Evolutionary conservation across 1,139 yeast genomes (phyloP).

Genomic region (Hyphopichia khmerensis): DNA sequence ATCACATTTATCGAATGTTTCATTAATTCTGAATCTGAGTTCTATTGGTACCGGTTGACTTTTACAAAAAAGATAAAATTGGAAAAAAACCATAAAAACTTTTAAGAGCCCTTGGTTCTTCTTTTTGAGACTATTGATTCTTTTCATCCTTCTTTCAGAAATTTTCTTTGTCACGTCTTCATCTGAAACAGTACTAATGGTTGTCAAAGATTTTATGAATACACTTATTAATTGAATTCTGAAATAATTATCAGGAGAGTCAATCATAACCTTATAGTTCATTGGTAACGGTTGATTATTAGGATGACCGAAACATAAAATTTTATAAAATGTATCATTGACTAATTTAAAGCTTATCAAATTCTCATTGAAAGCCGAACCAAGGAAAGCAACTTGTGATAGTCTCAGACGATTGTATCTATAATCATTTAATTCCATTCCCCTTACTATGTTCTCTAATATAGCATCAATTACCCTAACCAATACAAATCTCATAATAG

Average conservation of each 20-base stretch:
- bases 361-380: slow-evolving; percentile 52
- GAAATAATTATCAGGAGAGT: slow-evolving; percentile 69
- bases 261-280: slow-evolving; percentile 37
- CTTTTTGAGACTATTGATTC: slow-evolving; percentile 4
- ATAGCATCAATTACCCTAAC: slow-evolving; percentile 60
- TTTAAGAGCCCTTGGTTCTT: slow-evolving; percentile 28
- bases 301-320: slow-evolving; percentile 68
- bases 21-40: slow-evolving; percentile 51
- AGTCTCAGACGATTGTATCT: slow-evolving; percentile 60
- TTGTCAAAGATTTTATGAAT: slow-evolving; percentile 17
- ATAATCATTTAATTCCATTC: slow-evolving; percentile 66
- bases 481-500: slow-evolving; percentile 24
- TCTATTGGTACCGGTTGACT: slow-evolving; percentile 66
- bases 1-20: slow-evolving; percentile 33
- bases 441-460: slow-evolving; percentile 61
- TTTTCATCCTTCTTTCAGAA: slow-evolving; percentile 1
- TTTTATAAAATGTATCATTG: slow-evolving; percentile 55
- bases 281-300: slow-evolving; percentile 58
- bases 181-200: too few relatives aligned
- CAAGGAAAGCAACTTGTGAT: slow-evolving; percentile 60
- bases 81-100: slow-evolving; percentile 61
- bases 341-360: slow-evolving; percentile 50
- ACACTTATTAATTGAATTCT: slow-evolving; percentile 56
- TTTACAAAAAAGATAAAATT: slow-evolving; percentile 72
- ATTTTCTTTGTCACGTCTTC: not conserved